phyloP scores from a whole-genome alignment of 2,329 filamentous ascomycete species.

The Fusarium sp. region DNA sequence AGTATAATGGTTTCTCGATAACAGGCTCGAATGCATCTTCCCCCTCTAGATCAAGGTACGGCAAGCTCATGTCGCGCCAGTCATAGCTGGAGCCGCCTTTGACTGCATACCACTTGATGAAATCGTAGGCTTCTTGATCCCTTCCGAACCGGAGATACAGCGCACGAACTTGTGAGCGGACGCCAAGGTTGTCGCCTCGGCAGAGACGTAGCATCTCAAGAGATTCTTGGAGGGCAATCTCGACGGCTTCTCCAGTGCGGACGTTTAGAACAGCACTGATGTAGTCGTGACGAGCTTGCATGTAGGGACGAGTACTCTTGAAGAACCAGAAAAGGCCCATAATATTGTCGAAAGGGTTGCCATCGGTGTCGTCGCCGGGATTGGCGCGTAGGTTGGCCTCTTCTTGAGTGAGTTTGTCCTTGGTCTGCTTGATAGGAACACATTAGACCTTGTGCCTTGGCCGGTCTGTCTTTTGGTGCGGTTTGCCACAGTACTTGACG shows the following conservation, averaged over 20 bases:
- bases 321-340: not conserved
- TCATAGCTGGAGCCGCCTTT: not conserved
- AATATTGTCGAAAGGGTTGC: not conserved
- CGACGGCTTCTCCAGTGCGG: constrained; percentile 1
- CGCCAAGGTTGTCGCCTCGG: constrained; percentile 1
- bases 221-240: not conserved
- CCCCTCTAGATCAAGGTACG: constrained; percentile 1
- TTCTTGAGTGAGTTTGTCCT: not conserved
- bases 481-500: constrained; percentile 11
- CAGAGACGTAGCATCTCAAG: not conserved
- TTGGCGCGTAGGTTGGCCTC: not conserved
- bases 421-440: not conserved
- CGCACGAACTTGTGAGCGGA: not conserved
- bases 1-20: not conserved
- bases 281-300: not conserved
- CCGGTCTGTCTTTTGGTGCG: constrained; percentile 5
- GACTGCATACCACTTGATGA: constrained; percentile 16
- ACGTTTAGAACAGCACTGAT: not conserved
- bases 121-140: constrained; percentile 11
- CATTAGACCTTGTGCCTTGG: constrained; percentile 7
- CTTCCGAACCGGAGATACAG: constrained; percentile 10
- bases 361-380: not conserved
- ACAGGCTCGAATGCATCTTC: constrained; percentile 10
- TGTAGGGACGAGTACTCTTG: constrained; percentile 13
- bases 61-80: not conserved